Evolutionary conservation across 805 yeast genomes (phyloP), one percentile per base, ranked within the genome.

Genomic region (Myxozyma udenii): DNA sequence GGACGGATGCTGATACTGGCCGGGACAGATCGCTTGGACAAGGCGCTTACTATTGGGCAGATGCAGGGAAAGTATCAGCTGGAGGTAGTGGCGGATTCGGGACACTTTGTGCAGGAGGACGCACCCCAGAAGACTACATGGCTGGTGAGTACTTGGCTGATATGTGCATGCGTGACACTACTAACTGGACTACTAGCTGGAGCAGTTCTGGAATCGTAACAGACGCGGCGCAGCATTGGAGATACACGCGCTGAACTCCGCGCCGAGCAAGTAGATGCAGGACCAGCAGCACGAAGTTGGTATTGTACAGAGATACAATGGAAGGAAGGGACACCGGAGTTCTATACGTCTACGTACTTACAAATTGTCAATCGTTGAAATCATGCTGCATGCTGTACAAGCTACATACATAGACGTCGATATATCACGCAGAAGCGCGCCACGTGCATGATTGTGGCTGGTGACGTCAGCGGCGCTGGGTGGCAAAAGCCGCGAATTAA

Each of bases 101-200:
- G 98, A 1, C 99, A 93, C 69, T 93, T 90, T 61, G 72, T 95
- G n/a, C 98, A 93, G 43, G 98, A 93, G 65, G 99, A 93, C 66
- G 75, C 78, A 4, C 93, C 97, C 0, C 68, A 64, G 2, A 84
- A 84, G 61, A 75, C 86, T 0, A 84, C 90, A 4, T 39, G 33
- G 26, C 32, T 58, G 44, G 40, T 51, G n/a, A n/a, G 26, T 6
- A 42, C 25, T n/a, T 21, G 3, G 41, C 23, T 37, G 7, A 7
- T 14, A 16, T 37, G 41, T 37, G 41, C 22, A 4, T 39, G 9
- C 7, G 26, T 23, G 30, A 32, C 18, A n/a, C n/a, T n/a, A 25
- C 21, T 9, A 26, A n/a, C 26, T 6, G 19, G 26, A 6, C 18
- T 23, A 9, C 12, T 16, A 32, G 39, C 39, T 46, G 14, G 50